Evolutionary conservation across 1,139 yeast species (phyloP).

Genomic region (Debaryomyces udenii): DNA sequence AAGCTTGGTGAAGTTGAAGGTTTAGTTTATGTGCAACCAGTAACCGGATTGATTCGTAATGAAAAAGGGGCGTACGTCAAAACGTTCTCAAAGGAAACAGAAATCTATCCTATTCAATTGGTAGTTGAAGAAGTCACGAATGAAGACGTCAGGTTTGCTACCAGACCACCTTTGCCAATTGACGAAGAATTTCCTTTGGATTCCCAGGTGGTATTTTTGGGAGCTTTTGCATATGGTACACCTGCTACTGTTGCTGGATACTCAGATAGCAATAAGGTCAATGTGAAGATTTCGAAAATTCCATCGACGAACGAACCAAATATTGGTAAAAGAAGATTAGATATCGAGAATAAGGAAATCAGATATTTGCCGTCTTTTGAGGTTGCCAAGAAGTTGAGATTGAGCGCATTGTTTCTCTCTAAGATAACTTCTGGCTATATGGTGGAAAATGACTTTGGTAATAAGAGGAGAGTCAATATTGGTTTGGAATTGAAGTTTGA

Average conservation of each 20-base stretch:
- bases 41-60: slow-evolving; percentile 77
- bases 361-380: slow-evolving; percentile 70
- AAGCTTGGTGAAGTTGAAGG: slow-evolving; percentile 55
- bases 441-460: slow-evolving; percentile 54
- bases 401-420: slow-evolving; percentile 70
- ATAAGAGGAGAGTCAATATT: slow-evolving; percentile 58
- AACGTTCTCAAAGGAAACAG: slow-evolving; percentile 56
- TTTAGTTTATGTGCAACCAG: slow-evolving; percentile 68
- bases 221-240: slow-evolving; percentile 87
- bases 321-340: slow-evolving; percentile 61
- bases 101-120: slow-evolving; percentile 72
- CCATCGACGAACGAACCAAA: slow-evolving; percentile 59
- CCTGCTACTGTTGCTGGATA: slow-evolving; percentile 76
- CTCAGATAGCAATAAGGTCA: slow-evolving; percentile 53
- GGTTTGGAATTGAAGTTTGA: slow-evolving; percentile 90
- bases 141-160: slow-evolving; percentile 72
- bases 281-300: slow-evolving; percentile 55
- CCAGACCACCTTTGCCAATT: slow-evolving; percentile 76
- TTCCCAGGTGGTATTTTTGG: slow-evolving; percentile 77
- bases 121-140: slow-evolving; percentile 75
- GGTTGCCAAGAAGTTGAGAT: slow-evolving; percentile 58
- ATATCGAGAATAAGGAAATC: slow-evolving; percentile 56
- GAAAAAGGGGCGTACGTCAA: slow-evolving; percentile 78
- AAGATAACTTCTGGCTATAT: slow-evolving; percentile 75
- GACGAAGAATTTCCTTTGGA: slow-evolving; percentile 80